Base-by-base conservation (phyloP, 2,329 filamentous ascomycete genomes). In the Teratosphaeria viscida region DNA sequence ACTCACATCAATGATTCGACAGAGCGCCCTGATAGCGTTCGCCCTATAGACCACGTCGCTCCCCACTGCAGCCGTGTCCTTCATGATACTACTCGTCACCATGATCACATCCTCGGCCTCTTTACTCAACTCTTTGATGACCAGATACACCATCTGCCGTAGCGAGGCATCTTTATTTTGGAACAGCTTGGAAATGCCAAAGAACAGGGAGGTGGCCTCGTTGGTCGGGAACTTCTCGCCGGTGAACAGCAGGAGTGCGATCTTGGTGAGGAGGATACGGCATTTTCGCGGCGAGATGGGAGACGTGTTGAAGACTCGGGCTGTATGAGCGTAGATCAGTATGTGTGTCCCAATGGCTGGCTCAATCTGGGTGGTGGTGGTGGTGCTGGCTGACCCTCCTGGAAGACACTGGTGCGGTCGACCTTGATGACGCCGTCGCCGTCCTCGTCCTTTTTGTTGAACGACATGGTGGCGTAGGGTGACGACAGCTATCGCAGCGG, bases 11-110 rank as follows among this genome's bases (percentile, higher is more conserved):
- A 97, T 97, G 72, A 99, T 96, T 67, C 94, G 88, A 79, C 92
- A 97, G 67, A 97, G 81, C 47, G 92, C 92, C 68, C 94, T 84
- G 73, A 97, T 97, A 63, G 94, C 92, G 78, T 99, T 99, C 57
- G 94, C 90, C 70, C 94, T 84, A 79, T 92, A 96, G 59, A 96
- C 85, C 57, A 92, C 88, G 73, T 97, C 94, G 71, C 90, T 96
- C 71, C 92, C 90, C 64, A 95, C 91, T 57, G 92, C 91, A 57
- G 92, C 91, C 11, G 92, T 96, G 75, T 99, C 94, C 81, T 99
- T 99, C 94, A 97, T 99, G 69, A 99, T 96, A 68, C 92, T 96
- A 77, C 90, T 95, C 19, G 94, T 99, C 63, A 96, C 94, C 94
- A 99, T 97, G 74, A 99, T 99, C 65, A 96, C 95, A 81, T 99